Evolutionary conservation across 805 yeast species (phyloP).

Genomic region (Huiozyma naganishii): DNA sequence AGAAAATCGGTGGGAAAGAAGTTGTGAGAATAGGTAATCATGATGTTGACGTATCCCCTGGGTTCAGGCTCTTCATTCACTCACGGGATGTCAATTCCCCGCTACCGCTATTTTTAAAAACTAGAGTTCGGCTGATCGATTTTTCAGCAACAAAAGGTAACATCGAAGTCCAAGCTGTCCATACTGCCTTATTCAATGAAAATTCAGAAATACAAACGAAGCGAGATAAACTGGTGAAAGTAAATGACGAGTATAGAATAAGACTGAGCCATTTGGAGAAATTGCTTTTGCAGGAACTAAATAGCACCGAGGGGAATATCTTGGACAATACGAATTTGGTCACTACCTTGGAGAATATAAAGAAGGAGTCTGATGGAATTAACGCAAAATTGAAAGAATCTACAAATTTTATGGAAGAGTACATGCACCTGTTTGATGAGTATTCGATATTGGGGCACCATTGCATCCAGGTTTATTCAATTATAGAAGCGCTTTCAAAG

Average conservation of each 20-base stretch:
- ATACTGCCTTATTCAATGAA: slow-evolving; percentile 41
- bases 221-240: slow-evolving; percentile 40
- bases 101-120: slow-evolving; percentile 44
- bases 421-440: slow-evolving; percentile 37
- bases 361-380: slow-evolving; percentile 48
- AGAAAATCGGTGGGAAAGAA: slow-evolving; percentile 56
- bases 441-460: slow-evolving; percentile 47
- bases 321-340: slow-evolving; percentile 57
- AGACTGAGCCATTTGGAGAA: slow-evolving; percentile 47
- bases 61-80: slow-evolving; percentile 50
- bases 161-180: slow-evolving; percentile 51
- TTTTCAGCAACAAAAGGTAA: slow-evolving; percentile 64
- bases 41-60: slow-evolving; percentile 55
- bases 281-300: slow-evolving; percentile 46
- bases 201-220: slow-evolving; percentile 59
- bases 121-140: slow-evolving; percentile 55
- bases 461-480: slow-evolving; percentile 39
- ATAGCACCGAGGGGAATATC: slow-evolving; percentile 46
- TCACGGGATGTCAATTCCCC: slow-evolving; percentile 44
- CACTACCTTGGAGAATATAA: slow-evolving; percentile 51
- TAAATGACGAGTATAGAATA: slow-evolving; percentile 49
- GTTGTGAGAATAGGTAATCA: slow-evolving; percentile 50
- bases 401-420: slow-evolving; percentile 39
- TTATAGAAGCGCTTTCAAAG: slow-evolving; percentile 34
- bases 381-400: slow-evolving; percentile 46